Conservation (phyloP, 2,329 filamentous ascomycete genomes). For the Aureobasidium sp. region DNA sequence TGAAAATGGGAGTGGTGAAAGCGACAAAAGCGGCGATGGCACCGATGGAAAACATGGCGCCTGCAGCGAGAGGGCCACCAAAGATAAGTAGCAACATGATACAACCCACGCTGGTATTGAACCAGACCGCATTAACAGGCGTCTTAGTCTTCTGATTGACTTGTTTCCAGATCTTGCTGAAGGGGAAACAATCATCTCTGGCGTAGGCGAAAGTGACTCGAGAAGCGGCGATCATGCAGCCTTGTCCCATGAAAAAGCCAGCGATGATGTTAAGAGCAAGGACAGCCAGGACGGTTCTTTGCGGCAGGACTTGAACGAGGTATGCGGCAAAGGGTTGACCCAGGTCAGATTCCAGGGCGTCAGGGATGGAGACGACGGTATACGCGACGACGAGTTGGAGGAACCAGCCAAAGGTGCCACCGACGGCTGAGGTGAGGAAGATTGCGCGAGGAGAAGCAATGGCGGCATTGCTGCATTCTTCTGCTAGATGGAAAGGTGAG, state of each 20-base stretch:
- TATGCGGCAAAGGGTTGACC: constrained; percentile 65
- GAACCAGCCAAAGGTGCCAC: constrained; percentile 62
- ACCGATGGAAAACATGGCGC: constrained; percentile 61
- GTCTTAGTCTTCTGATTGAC: constrained; percentile 55
- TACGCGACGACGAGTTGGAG: constrained; percentile 62
- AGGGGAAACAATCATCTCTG: constrained; percentile 61
- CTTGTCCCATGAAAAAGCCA: constrained; percentile 64
- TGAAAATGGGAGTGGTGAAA: constrained; percentile 50
- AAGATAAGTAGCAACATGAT: constrained; percentile 56
- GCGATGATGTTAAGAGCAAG: constrained; percentile 59
- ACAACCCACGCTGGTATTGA: constrained; percentile 53
- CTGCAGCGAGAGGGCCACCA: constrained; percentile 52
- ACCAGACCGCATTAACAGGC: constrained; percentile 62
- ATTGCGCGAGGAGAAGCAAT: constrained; percentile 64
- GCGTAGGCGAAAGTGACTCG: constrained; percentile 48
- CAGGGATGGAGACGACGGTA: constrained; percentile 56
- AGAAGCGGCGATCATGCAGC: constrained; percentile 55
- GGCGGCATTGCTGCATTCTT: constrained; percentile 66
- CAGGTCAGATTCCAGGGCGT: constrained; percentile 50
- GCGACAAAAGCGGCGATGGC: constrained; percentile 59
- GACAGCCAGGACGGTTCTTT: constrained; percentile 52
- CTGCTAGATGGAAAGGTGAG: constrained; percentile 61
- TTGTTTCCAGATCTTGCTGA: constrained; percentile 48
- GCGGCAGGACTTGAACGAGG: constrained; percentile 54
- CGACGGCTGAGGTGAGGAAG: constrained; percentile 57